A percentile compares a stretch with the other conserved stretches of the same genome.
Conservation (phyloP, 139 green algal genomes). For the Chlamydomonas incerta region DNA sequence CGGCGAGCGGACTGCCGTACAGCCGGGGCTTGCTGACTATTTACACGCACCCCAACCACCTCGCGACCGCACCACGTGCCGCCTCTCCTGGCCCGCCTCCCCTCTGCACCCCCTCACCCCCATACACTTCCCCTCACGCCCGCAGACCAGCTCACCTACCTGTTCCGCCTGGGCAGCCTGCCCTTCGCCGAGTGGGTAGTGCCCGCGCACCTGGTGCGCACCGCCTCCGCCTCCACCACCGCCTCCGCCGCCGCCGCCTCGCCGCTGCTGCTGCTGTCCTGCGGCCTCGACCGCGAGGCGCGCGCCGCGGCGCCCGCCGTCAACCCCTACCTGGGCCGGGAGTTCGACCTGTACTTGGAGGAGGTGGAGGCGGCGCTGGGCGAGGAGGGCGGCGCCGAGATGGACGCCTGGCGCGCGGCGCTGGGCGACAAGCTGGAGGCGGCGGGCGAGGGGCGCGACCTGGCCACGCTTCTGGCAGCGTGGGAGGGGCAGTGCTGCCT, state of each 20-base stretch:
- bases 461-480: slow-evolving; percentile 5
- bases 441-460: background rate
- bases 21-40: no score
- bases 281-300: slow-evolving; percentile 1
- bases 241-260: background rate
- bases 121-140: no score
- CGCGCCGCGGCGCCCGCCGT: background rate
- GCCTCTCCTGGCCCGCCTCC: no score
- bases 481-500: slow-evolving; percentile 23
- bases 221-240: background rate
- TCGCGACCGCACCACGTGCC: no score
- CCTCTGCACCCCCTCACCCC: no score
- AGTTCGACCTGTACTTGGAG: slow-evolving; percentile 36
- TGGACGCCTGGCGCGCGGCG: slow-evolving; percentile 25
- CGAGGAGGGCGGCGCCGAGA: background rate
- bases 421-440: slow-evolving; percentile 22
- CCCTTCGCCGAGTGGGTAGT: slow-evolving; percentile 32
- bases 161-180: slow-evolving; percentile 23
- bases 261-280: slow-evolving; percentile 22
- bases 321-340: slow-evolving; percentile 6
- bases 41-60: no score
- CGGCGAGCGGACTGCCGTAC: no score
- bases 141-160: background rate
- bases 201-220: slow-evolving; percentile 28
- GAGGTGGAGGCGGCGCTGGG: slow-evolving; percentile 24